phyloP scores from a whole-genome alignment of 352 stramenopile genomes.

The Phytophthora foliorum region DNA sequence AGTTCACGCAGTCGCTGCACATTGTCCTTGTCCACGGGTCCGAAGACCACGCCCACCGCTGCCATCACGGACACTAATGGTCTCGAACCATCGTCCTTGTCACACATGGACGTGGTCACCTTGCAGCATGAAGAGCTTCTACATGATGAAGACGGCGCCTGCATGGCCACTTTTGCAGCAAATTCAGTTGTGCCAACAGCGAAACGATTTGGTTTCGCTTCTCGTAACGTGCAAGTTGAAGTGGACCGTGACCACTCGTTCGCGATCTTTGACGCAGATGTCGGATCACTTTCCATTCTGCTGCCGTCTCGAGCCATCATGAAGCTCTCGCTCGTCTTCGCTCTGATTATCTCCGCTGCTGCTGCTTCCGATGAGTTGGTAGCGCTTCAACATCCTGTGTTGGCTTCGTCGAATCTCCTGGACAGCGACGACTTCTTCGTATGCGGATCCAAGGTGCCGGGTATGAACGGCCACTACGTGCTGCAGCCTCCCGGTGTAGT shows the following conservation, averaged over 20 bases:
- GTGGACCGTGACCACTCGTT: conserved; percentile 13
- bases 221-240: conserved; percentile 35
- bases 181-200: conserved; percentile 13
- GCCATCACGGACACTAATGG: background rate
- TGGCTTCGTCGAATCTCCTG: conserved; percentile 33
- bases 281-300: conserved; percentile 7
- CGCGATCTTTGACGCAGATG: conserved; percentile 28
- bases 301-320: conserved; percentile 5
- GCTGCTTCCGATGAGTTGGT: conserved; percentile 10
- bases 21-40: conserved; percentile 68
- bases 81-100: conserved; percentile 8
- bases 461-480: conserved; percentile 70
- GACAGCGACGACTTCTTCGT: conserved; percentile 60
- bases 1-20: conserved; percentile 87
- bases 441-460: conserved; percentile 50
- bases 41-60: conserved; percentile 47
- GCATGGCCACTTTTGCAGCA: conserved; percentile 2
- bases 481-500: conserved; percentile 34
- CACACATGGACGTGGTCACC: background rate
- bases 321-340: conserved; percentile 7
- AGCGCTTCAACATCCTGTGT: conserved; percentile 1
- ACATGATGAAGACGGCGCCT: background rate
- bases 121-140: conserved; percentile 8
- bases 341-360: conserved; percentile 1
- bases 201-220: conserved; percentile 23